Evolutionary conservation across 2,329 filamentous ascomycete genomes (phyloP), one percentile per base, ranked within the genome.

Genomic region (Fusarium sp.): DNA sequence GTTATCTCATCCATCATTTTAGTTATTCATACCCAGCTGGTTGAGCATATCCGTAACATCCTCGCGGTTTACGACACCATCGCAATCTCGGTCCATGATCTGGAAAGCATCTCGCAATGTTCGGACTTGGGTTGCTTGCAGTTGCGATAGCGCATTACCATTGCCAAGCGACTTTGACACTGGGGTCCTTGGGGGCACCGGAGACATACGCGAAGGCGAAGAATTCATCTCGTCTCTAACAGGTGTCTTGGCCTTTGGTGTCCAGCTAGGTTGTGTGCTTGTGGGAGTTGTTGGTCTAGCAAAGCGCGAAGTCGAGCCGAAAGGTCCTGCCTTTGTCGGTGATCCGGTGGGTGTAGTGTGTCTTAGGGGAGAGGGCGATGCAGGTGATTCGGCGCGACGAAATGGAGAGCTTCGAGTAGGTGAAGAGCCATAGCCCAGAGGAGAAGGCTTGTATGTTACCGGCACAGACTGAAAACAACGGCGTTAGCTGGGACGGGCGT

Each of bases 91-190:
- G 82, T 98, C 96, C 52, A 99, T 87, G 67, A 98, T 95, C 82
- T 97, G 94, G 82, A 98, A 99, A 0, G 93, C 94, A 80, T 98
- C 96, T 69, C 96, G 90, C 83, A 99, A 89, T 77, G 94, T 94
- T 78, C 95, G 91, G 40, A 98, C 90, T 77, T 98, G 94, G 6
- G 93, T 87, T 5, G 94, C 91, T 42, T 96, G 93, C 46, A 98
- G 84, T 78, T 93, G 92, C 6, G 92, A 91, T 49, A 95, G 85
- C 19, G 90, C 86, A 76, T 87, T 90, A 38, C 86, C 85, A 60
- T 85, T 82, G 8, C 81, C 81, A 44, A 85, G 78, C 10, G 83
- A 78, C 43, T 83, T 82, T 32, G 82, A 71, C 25, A 80, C 75
- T 15, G 80, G 70, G 19, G 78, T 76, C 32, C 80, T 40, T n/a